Conservation (phyloP, 2,329 filamentous ascomycete genomes). For the Camillea tinctor region DNA sequence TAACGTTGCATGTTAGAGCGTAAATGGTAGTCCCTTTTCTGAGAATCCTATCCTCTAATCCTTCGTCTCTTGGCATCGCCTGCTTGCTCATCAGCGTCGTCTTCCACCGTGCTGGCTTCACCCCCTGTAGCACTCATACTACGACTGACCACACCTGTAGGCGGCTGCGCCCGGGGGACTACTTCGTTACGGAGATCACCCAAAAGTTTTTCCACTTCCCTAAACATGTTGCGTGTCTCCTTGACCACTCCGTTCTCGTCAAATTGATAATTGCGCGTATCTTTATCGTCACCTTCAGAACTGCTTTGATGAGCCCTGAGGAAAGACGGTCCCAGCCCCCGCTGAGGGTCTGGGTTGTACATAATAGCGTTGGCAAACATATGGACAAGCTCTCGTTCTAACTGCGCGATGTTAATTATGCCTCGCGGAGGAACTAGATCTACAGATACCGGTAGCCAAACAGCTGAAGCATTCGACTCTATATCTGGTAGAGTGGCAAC, state of each 20-base stretch:
- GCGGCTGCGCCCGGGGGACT: constrained; percentile 42
- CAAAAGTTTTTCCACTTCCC: constrained; percentile 78
- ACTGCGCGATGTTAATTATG: constrained; percentile 89
- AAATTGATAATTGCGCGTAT: constrained; percentile 58
- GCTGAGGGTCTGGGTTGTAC: constrained; percentile 86
- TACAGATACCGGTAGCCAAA: constrained; percentile 67
- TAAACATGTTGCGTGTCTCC: constrained; percentile 85
- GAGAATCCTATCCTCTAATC: constrained; percentile 27
- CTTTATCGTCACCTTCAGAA: constrained; percentile 38
- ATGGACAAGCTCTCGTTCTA: constrained; percentile 89
- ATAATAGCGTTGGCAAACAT: constrained; percentile 99
- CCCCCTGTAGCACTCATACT: constrained; percentile 36
- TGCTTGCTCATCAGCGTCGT: constrained; percentile 46
- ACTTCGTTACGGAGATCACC: constrained; percentile 73
- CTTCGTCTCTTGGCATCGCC: constrained; percentile 39
- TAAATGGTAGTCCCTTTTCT: neutral
- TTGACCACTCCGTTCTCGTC: constrained; percentile 86
- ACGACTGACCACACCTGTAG: constrained; percentile 30
- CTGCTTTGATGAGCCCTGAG: constrained; percentile 39
- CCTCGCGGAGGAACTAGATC: constrained; percentile 82
- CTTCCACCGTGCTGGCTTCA: constrained; percentile 46
- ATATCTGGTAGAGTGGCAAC: constrained; percentile 60
- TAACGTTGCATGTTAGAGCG: neutral
- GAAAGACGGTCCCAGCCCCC: constrained; percentile 66
- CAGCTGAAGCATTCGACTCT: constrained; percentile 53